These are phyloP conservation scores for Fraxinus excelsior DNA, from an alignment of 257 asterid genomes.

Conservation along the genomic window DNA sequence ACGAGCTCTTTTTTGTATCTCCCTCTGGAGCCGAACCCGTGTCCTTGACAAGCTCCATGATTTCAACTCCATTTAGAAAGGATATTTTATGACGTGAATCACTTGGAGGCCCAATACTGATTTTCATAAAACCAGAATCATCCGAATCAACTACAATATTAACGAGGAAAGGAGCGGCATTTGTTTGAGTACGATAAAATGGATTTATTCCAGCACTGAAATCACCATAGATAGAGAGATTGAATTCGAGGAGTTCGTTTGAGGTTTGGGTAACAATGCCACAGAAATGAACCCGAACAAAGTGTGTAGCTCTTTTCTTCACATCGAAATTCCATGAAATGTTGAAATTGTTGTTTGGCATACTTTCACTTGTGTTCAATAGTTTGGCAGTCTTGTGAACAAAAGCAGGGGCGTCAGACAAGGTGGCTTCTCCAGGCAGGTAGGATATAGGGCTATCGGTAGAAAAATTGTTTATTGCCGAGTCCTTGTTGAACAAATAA, in stretches of 20 bases:
- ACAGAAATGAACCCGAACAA: slow-evolving; percentile 62
- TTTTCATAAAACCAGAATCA: slow-evolving; percentile 44
- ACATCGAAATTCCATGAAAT: slow-evolving; percentile 54
- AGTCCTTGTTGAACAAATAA: background rate
- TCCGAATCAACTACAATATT: slow-evolving; percentile 49
- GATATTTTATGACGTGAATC: background rate
- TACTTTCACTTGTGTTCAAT: slow-evolving; percentile 13
- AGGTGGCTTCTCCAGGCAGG: slow-evolving; percentile 3
- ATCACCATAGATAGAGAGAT: slow-evolving; percentile 29
- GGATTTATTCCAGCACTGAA: slow-evolving; percentile 12
- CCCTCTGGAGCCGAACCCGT: background rate
- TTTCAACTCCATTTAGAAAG: slow-evolving; percentile 64
- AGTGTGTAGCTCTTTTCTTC: slow-evolving; percentile 20
- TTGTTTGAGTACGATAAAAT: accelerated
- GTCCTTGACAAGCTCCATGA: slow-evolving; percentile 45
- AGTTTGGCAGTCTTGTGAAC: slow-evolving; percentile 57
- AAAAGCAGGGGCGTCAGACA: slow-evolving; percentile 42
- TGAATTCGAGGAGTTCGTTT: slow-evolving; percentile 9
- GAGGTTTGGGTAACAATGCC: slow-evolving; percentile 32
- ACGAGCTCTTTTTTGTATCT: background rate
- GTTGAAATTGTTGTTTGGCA: background rate
- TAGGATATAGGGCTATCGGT: background rate
- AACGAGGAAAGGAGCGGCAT: slow-evolving; percentile 31
- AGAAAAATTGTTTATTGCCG: background rate
- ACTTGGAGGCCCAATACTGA: slow-evolving; percentile 37